Evolutionary conservation across 2,329 filamentous ascomycete species (phyloP), one percentile per base, ranked within the genome.

Genomic region (Simplicillium sp.): DNA sequence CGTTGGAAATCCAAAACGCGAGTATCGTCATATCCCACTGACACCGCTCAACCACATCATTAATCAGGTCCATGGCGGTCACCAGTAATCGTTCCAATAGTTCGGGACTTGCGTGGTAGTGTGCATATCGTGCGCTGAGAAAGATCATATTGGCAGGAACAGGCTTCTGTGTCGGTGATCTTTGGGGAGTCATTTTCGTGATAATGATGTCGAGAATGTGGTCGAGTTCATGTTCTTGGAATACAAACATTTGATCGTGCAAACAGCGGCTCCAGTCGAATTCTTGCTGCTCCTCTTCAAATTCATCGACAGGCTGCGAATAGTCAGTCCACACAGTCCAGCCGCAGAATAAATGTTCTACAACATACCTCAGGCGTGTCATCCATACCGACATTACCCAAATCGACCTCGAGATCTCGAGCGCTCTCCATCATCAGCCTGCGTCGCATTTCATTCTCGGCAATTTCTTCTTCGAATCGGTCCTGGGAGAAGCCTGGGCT

Each of bases 11-110:
- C 92, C 92, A 98, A 57, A 98, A 98, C 3, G 92, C 92, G 31
- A 98, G 70, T 50, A 98, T 95, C 0, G 92, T 98, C 92, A 98
- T 98, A 57, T 98, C 92, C 92, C 92, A 97, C 57, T 98, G 92
- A 55, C 90, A 82, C 46, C 77, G 77, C 61, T 97, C 92, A n/a
- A 98, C 88, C 25, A 96, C 87, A 44, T 88, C 83, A 56, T 97
- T 97, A 53, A 98, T 97, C 62, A 90, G 92, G 55, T 94, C 87
- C 75, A 94, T 94, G 31, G 92, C 87, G 29, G 84, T 82, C 18
- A 85, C 73, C 13, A 98, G 75, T 18, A 97, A 75, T 34, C 84
- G 83, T 14, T 79, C 82, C 9, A 98, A 68, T 9, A 98, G 71
- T 47, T 96, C 89, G 3, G 77, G 75, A 53, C 86, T 94, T 36